Evolutionary conservation across 176 grass and related monocot species (phyloP), one percentile per base, ranked within the genome.

Genomic region (Aegilops longissima): DNA sequence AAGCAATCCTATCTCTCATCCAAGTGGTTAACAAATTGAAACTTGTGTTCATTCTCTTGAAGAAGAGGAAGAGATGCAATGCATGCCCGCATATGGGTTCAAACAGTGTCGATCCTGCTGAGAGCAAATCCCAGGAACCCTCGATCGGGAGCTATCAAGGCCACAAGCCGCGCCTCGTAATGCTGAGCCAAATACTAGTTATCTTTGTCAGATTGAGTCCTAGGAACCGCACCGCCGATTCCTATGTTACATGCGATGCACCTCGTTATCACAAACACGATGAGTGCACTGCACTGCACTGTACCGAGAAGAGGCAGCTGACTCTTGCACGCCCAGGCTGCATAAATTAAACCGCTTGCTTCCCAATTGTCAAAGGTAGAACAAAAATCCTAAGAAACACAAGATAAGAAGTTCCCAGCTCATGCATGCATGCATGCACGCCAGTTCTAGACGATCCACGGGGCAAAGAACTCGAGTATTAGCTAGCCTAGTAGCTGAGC

Each of bases 81-180:
- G 8, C 33, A 82, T 17, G 52, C 20, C 6, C 10, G 66, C 52
- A 34, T 13, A 29, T 25, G 21, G 39, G 29, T 20, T 62, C 36
- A 9, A 10, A 12, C 24, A 52, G 13, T 88, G 83, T 82, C 74
- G 73, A 71, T 42, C 0, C 13, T 79, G 7, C 24, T 0, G 73
- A 62, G 25, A 83, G 84, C 89, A 90, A 79, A 87, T 87, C 80
- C 84, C 79, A 39, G 13, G 74, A 79, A 65, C 66, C 71, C 42
- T 18, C 10, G 67, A 74, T 80, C 75, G n/a, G 79, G 79, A 71
- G 6, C 66, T 3, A 47, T 29, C 54, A 64, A 45, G 61, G 49
- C 73, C 79, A 39, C 36, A 8, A 20, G 31, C 39, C 1, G 20
- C 70, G 23, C 52, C 34, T 83, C 80, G 66, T 35, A 70, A 82